Percentiles rank a stretch among this genome's conserved stretches.
Conservation (phyloP, 2,329 filamentous ascomycete species). For the Paramyrothecium sp. region DNA sequence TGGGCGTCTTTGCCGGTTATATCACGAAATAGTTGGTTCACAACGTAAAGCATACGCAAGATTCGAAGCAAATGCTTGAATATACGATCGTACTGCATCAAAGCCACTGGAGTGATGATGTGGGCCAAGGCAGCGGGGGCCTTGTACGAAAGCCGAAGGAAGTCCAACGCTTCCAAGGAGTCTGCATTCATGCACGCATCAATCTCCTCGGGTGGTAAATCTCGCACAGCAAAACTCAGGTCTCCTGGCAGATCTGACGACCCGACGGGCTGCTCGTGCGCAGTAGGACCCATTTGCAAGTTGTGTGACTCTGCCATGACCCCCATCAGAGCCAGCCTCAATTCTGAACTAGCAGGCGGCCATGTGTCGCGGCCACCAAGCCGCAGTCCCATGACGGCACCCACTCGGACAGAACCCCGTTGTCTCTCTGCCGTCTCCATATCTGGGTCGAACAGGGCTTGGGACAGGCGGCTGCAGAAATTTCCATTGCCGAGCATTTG, state of each 20-base stretch:
- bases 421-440: slow-evolving; percentile 75
- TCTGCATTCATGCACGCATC: slow-evolving; percentile 79
- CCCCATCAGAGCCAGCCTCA: slow-evolving; percentile 86
- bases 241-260: slow-evolving; percentile 59
- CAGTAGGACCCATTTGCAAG: slow-evolving; percentile 17
- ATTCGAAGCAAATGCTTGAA: slow-evolving; percentile 80
- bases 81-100: slow-evolving; percentile 81
- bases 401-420: slow-evolving; percentile 65
- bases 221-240: slow-evolving; percentile 80
- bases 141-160: slow-evolving; percentile 83
- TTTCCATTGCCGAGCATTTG: slow-evolving; percentile 82
- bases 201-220: slow-evolving; percentile 75
- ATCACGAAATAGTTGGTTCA: slow-evolving; percentile 63
- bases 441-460: slow-evolving; percentile 82
- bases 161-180: slow-evolving; percentile 87
- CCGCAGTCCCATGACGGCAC: slow-evolving; percentile 76
- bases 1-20: slow-evolving; percentile 38
- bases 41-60: slow-evolving; percentile 74
- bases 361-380: slow-evolving; percentile 79
- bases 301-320: slow-evolving; percentile 74
- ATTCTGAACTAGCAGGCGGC: slow-evolving; percentile 91
- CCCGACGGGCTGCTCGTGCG: slow-evolving; percentile 23
- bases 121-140: slow-evolving; percentile 68
- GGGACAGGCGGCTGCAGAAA: slow-evolving; percentile 76
- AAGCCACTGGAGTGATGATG: slow-evolving; percentile 67